Percentiles rank a stretch among this genome's conserved stretches.
phyloP scores from a whole-genome alignment of 1,139 yeast genomes.

The Taphrina pruni region DNA sequence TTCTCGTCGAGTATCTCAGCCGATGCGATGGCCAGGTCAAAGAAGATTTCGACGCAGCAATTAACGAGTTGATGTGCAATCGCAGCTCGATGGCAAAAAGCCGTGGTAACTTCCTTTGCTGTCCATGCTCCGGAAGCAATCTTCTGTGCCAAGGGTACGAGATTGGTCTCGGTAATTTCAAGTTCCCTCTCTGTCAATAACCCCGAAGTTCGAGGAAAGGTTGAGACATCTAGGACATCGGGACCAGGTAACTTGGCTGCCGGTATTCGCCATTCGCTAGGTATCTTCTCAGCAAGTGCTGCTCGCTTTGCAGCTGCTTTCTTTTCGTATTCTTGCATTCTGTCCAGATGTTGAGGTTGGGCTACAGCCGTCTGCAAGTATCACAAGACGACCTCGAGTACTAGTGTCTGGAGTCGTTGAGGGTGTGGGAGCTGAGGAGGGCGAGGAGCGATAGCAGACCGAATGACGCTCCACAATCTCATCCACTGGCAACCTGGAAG shows the following conservation, averaged over 20 bases:
- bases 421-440: too few species aligned
- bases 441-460: too few species aligned
- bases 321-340: slow-evolving; percentile 22
- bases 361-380: too few species aligned
- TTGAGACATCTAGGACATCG: slow-evolving; percentile 42
- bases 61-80: slow-evolving; percentile 62
- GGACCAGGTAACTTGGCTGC: slow-evolving; percentile 36
- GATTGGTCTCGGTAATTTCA: slow-evolving; percentile 49
- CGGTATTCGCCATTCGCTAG: slow-evolving; percentile 46
- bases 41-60: slow-evolving; percentile 64
- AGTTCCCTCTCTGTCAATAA: slow-evolving; percentile 47
- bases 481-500: too few species aligned
- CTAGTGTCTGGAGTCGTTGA: too few species aligned
- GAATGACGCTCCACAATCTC: too few species aligned
- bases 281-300: slow-evolving; percentile 46
- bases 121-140: slow-evolving; percentile 56
- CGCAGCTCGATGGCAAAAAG: slow-evolving; percentile 65
- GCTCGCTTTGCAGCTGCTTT: slow-evolving; percentile 44
- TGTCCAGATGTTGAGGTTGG: neutral
- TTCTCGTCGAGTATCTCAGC: slow-evolving; percentile 64
- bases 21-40: slow-evolving; percentile 62
- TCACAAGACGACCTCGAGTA: too few species aligned
- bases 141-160: slow-evolving; percentile 52
- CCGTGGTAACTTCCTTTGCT: slow-evolving; percentile 57
- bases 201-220: slow-evolving; percentile 45